Base-by-base conservation (phyloP, 768 basidiomycete species). In the Suillus subluteus region DNA sequence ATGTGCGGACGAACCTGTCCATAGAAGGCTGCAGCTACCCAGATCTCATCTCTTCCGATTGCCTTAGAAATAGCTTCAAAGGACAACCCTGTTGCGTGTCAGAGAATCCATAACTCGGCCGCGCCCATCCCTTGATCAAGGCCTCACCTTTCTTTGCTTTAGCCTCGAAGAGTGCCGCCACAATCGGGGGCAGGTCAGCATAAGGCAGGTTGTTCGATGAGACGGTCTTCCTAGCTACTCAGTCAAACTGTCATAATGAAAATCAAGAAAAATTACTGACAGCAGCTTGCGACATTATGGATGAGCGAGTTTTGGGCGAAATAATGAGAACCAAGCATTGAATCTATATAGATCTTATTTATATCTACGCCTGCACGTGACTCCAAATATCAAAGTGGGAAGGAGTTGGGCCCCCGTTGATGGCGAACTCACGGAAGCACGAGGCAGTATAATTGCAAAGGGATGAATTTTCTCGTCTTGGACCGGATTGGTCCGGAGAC, bases 1-100 rank as follows among this genome's bases (percentile, higher is more conserved):
- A 15, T 44, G 13, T 30, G 48, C 62, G 35, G 54, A 70, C 79
- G 26, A 66, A 90, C 91, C 81, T 94, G 92, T 8, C 89, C 92
- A 70, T 92, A 93, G 77, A 95, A 91, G 58, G 88, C 87, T 7
- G 92, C 87, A 4, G 92, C 92, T 32, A 94, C 83, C 91, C 91
- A 95, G 32, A 94, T 83, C 72, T 95, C 93, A 73, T 92, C 90
- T 74, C 84, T 88, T 30, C 84, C 86, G 63, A 95, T 84, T 8
- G 80, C 81, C 66, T 88, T 80, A 13, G 84, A 91, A 69, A 95
- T 86, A 46, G 85, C 80, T 65, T 88, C 91, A 68, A 94, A 95
- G 16, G 88, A 88, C 67, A 89, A 69, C 18, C 88, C 90, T 91
- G 62, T 18, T 18, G 56, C 35, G 43, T 6, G 35, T 21, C 7